Evolutionary conservation across 805 yeast genomes (phyloP).

Genomic region (Monosporozyma aerobia): DNA sequence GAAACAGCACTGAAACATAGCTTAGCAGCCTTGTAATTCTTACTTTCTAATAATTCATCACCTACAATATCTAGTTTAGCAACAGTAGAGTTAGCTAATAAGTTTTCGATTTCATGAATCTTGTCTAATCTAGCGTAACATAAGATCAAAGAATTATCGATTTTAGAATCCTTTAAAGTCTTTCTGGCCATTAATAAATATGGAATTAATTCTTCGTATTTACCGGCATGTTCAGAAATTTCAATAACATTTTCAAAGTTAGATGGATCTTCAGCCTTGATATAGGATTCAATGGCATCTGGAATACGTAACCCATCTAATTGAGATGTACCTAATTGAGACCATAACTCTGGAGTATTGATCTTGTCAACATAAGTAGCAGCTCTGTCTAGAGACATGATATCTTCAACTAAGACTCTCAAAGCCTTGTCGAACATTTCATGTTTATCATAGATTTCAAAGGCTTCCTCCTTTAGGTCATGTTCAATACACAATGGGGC

Average conservation of each 20-base stretch:
- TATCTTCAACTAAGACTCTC: conserved; percentile 83
- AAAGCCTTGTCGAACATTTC: conserved; percentile 71
- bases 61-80: conserved; percentile 91
- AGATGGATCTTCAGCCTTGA: conserved; percentile 83
- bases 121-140: conserved; percentile 74
- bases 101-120: conserved; percentile 71
- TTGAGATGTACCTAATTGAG: conserved; percentile 92
- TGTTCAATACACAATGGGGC: conserved; percentile 87
- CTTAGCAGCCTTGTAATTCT: conserved; percentile 89
- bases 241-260: conserved; percentile 89
- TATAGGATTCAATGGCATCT: conserved; percentile 86
- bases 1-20: conserved; percentile 76
- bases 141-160: conserved; percentile 86
- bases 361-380: conserved; percentile 85
- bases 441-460: conserved; percentile 80
- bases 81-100: conserved; percentile 79
- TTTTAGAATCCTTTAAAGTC: conserved; percentile 78
- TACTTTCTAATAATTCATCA: conserved; percentile 73
- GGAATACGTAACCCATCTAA: conserved; percentile 85
- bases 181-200: conserved; percentile 88
- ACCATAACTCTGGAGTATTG: conserved; percentile 83
- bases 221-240: conserved; percentile 90
- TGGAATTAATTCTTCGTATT: conserved; percentile 84
- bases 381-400: conserved; percentile 92
- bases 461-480: conserved; percentile 86